Evolutionary conservation across 768 basidiomycete species (phyloP).

Genomic region (Kwoniella bestiolae): DNA sequence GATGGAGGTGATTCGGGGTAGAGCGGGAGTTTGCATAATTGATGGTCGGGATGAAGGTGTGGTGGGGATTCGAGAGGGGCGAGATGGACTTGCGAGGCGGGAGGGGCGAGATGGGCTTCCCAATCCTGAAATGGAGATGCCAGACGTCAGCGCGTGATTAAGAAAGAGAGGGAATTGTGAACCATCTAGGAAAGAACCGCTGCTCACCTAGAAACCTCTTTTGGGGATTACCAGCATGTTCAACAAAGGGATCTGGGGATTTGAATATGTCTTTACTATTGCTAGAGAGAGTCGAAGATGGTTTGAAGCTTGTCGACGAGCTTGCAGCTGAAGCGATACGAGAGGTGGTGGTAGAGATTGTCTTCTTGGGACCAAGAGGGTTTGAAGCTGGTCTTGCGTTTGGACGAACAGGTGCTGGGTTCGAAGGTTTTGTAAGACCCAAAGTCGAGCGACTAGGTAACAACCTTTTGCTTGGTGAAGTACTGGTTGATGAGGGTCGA

Average conservation of each 20-base stretch:
- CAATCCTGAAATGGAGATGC: no score
- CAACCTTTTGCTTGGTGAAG: neutral
- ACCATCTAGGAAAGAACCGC: neutral
- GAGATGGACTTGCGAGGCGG: neutral
- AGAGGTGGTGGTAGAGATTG: neutral
- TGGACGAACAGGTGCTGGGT: neutral
- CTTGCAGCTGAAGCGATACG: neutral
- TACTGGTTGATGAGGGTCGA: neutral
- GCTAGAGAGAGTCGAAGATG: neutral
- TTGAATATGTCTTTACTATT: neutral
- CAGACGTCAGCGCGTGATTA: neutral
- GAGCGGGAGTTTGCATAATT: constrained; percentile 1
- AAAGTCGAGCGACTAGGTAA: constrained; percentile 17
- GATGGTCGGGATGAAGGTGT: constrained; percentile 1
- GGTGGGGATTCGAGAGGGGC: neutral
- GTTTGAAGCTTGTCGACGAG: neutral
- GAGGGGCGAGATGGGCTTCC: no score
- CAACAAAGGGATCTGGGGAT: neutral
- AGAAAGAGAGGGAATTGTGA: neutral
- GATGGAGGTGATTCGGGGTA: neutral
- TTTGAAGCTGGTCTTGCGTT: neutral
- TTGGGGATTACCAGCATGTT: neutral
- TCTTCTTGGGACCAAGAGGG: constrained; percentile 12
- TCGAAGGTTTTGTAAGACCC: neutral
- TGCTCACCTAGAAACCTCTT: neutral